Base-by-base conservation (phyloP, 768 basidiomycete species). In the Termitomyces sp. region DNA sequence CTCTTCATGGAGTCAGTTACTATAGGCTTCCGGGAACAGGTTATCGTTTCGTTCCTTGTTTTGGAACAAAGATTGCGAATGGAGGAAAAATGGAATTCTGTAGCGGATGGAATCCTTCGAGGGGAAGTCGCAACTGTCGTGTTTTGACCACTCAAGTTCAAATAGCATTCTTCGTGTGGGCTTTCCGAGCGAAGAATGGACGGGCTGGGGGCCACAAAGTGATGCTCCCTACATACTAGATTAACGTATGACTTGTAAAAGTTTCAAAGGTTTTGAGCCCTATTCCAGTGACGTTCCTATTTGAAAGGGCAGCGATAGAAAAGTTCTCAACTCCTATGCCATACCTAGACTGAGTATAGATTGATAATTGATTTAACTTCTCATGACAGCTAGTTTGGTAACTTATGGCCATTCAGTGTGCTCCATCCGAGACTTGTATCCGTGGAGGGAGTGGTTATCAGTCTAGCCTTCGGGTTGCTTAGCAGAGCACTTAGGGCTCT, bases 1-100 rank as follows among this genome's bases (percentile, higher is more conserved):
- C 35, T 64, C n/a, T n/a, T 60, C 24, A 22, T 64, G 56, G 52
- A 57, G 39, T 36, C 63, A 38, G 44, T 51, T 22, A 60, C 59
- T 36, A 36, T 16, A 44, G 24, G 50, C 18, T 57, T 60, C 39
- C 28, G 50, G 22, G 50, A 45, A 35, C 59, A 60, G 36, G 55
- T 60, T 20, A 39, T 64, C 9, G 63, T 51, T 33, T 60, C 63
- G 2, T 57, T 64, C 35, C n/a, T 64, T 20, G 35, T 60, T 4
- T 15, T 60, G 1, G 59, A 64, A 45, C 63, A 64, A 20, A 57
- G 33, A 38, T 13, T 57, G 7, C 40, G 59, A 20, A 51, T 60
- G 59, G 45, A 46, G 20, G 59, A 64, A 22, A 64, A 64, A 40
- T 16, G 22, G 38, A 38, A 16, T 35, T 46, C 54, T 35, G 38